phyloP scores from a whole-genome alignment of 1,139 yeast genomes.

The Geotrichum siamense region DNA sequence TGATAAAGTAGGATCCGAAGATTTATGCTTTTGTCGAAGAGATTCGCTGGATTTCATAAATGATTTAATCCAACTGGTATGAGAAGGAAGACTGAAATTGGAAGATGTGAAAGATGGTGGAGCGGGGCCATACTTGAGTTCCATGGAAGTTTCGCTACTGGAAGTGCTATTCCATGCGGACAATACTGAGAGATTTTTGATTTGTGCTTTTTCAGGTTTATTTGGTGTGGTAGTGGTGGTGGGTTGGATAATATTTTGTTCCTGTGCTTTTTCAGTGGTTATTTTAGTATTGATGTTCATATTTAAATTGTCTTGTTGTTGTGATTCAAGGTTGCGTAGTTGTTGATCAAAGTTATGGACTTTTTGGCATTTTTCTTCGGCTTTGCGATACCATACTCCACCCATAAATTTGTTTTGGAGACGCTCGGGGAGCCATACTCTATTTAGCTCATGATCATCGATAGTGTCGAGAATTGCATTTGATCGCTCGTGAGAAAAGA shows the following conservation, averaged over 20 bases:
- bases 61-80: slow-evolving; percentile 10
- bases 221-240: neutral
- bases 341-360: slow-evolving; percentile 8
- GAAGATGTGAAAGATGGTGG: neutral
- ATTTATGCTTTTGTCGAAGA: slow-evolving; percentile 7
- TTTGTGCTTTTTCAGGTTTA: neutral
- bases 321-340: slow-evolving; percentile 5
- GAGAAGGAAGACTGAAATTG: neutral
- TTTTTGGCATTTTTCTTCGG: slow-evolving; percentile 4
- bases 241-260: neutral
- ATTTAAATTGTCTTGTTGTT: neutral
- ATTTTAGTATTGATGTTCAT: neutral
- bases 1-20: neutral
- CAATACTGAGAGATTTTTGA: slow-evolving; percentile 1
- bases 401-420: slow-evolving; percentile 16
- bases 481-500: slow-evolving; percentile 11
- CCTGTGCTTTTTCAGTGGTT: neutral
- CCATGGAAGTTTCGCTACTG: slow-evolving; percentile 1
- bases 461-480: slow-evolving; percentile 16
- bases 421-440: slow-evolving; percentile 16
- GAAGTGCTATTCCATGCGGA: neutral
- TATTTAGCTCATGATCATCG: slow-evolving; percentile 11
- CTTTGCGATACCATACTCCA: slow-evolving; percentile 7
- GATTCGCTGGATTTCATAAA: slow-evolving; percentile 9
- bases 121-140: neutral